phyloP scores from a whole-genome alignment of 1,284 basidiomycete genomes.

The Ganoderma lingzhi region DNA sequence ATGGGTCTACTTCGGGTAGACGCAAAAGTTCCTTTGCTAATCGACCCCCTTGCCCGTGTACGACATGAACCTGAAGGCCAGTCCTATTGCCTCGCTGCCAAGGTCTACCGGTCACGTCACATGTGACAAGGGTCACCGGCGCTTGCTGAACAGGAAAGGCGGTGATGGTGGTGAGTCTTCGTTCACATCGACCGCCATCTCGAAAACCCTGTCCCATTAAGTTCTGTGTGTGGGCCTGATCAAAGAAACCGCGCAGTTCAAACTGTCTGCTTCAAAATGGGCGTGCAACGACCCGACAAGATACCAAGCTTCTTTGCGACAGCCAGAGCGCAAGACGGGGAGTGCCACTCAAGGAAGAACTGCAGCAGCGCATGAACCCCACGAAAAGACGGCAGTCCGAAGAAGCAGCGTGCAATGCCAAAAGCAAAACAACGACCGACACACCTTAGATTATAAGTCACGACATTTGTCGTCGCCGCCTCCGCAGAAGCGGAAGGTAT shows the following conservation, averaged over 20 bases:
- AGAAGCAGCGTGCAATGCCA: not conserved
- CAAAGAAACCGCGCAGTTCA: not conserved
- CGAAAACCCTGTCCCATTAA: not conserved
- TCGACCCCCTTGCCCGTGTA: not conserved
- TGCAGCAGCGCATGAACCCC: not conserved
- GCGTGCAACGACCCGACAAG: not conserved
- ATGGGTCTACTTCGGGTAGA: not conserved
- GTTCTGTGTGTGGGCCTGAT: conserved; percentile 2
- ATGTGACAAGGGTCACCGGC: not conserved
- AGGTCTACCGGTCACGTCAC: not conserved
- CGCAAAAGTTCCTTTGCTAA: not conserved
- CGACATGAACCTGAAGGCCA: not conserved
- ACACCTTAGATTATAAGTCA: not conserved
- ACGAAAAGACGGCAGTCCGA: not conserved
- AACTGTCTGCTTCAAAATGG: not conserved
- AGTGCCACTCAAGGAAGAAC: not conserved
- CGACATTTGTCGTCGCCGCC: conserved; percentile 3
- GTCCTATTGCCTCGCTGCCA: not conserved
- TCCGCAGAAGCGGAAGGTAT: not conserved
- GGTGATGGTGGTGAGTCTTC: not conserved
- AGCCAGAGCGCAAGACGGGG: not conserved
- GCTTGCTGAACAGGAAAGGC: not conserved
- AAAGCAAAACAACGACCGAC: not conserved
- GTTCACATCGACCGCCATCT: not conserved
- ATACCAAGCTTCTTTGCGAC: not conserved